Base-by-base conservation (phyloP, 2,329 filamentous ascomycete species). In the Escovopsis sp. region DNA sequence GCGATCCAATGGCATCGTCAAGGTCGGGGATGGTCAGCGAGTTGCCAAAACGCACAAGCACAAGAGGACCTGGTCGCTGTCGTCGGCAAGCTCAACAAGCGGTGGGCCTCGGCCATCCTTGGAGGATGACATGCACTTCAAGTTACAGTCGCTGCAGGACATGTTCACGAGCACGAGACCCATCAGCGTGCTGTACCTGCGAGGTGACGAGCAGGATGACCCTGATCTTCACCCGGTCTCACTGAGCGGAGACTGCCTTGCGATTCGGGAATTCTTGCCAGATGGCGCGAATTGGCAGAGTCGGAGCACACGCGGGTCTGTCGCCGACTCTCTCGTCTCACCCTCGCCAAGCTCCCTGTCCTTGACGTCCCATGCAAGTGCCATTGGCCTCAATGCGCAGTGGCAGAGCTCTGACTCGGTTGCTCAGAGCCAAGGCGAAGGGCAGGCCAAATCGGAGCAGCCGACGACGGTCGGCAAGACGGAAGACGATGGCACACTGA, bases 61-160 rank as follows among this genome's bases (percentile, higher is more conserved):
- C 63, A 93, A 94, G 62, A 72, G 89, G 45, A 94, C 87, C 0
- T 95, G 88, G 87, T 95, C 89, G 9, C 85, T 94, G 72, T 88
- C 86, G 20, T 95, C 89, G 6, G 66, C 74, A 29, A 79, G 77
- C 54, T 82, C 79, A 3, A 71, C 69, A 15, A 64, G 62, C 7
- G 65, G 67, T 3, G 59, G 60, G 1, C 53, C 56, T 14, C 65
- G 74, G 16, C 54, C 66, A n/a, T 66, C 74, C 0, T 62, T 76
- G 24, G 79, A 83, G 55, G 84, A 91, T 52, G 85, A 91, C 53
- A 60, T 89, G 20, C 81, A 87, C 52, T 74, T 75, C 59, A 89
- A 89, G 60, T 67, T 91, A 25, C 79, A 81, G 50, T 81, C 76
- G 1, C 67, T 88, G 34, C 82, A 89, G 58, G 84, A 89, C 53